Base-by-base conservation (phyloP, 805 yeast species). In the Alloascoidea hylecoeti region DNA sequence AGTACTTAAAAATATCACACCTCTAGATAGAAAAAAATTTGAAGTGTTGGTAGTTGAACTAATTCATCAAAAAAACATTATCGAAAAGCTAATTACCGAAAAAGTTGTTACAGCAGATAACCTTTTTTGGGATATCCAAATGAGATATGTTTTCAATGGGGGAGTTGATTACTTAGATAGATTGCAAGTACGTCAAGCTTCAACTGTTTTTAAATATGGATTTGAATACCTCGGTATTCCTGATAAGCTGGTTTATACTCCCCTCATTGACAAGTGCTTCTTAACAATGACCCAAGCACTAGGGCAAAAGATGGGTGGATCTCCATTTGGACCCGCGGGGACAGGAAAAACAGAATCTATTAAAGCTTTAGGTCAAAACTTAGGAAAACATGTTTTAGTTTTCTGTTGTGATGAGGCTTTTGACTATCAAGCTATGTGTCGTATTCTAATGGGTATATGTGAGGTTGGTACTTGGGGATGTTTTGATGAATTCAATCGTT, bases 251-350 rank as follows among this genome's bases (percentile, higher is more conserved):
- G 94, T 89, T 0, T 68, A 72, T 39, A 89, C 96, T 0, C 84
- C 89, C 1, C 60, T 84, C 15, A 64, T 82, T 4, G 72, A 72
- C 36, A 61, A 66, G 4, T 72, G 84, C 40, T 84, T 70, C 50
- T 51, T 78, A 5, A 61, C 86, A 0, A 71, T 88, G 75, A 63
- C 81, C 0, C 80, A 78, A 42, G 88, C 96, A 0, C 52, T 86
- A 14, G 68, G 72, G 23, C 84, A 77, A 46, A 69, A 68, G 27
- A 60, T 75, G 5, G 97, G 97, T n/a, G 94, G 95, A 0, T 79
- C 94, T 1, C 79, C 94, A 1, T 75, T 80, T 55, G 97, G 97
- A 0, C 96, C 97, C 1, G 96, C 97, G 2, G 97, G 97, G 33
- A 89, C 97, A 0, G 97, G 97, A 45, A 89, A 89, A 51, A 89